Evolutionary conservation across 2,329 filamentous ascomycete species (phyloP), one percentile per base, ranked within the genome.

Genomic region (Alternaria postmessia): DNA sequence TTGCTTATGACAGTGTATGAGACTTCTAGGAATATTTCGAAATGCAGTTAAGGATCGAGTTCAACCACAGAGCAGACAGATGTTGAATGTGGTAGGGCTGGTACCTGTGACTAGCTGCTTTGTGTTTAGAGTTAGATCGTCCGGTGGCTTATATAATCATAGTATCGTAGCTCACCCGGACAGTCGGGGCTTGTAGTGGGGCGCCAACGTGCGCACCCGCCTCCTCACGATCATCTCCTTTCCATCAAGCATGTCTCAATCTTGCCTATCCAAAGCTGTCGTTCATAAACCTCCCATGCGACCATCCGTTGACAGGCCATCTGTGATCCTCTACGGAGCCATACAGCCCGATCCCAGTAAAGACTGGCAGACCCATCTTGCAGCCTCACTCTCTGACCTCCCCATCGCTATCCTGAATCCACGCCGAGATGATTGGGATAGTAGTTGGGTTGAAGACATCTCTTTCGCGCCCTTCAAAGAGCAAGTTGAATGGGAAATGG

Each of bases 401-500:
- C 80, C 83, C 3, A 71, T 89, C 57, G 85, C 84, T 4, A 78
- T 90, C 60, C 80, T 86, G 68, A 85, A 90, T 63, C 88, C 88
- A 0, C 76, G 81, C 9, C 83, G 87, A 4, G 52, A 77, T 20
- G 85, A 87, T 72, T 90, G 88, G 88, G 83, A 88, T 69, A 72
- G 70, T 18, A 82, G 78, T 1, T 89, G 87, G 87, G 70, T 65
- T 9, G 85, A 89, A 67, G 82, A 87, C 49, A 76, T 82, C 18
- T 72, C 76, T 0, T 84, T 82, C 59, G 63, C 68, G 3, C 81
- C 79, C 0, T 90, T 86, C 74, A 78, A 76, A n/a, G 79, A 86
- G 57, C 88, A 90, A 72, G 81, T 86, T 0, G 76, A 82, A 42
- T 90, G 88, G 87, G 88, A 90, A 72, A 81, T 90, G 39, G 82